Evolutionary conservation across 169 alveolate species (phyloP), one percentile per base, ranked within the genome.

Genomic region (Plasmodium gonderi): DNA sequence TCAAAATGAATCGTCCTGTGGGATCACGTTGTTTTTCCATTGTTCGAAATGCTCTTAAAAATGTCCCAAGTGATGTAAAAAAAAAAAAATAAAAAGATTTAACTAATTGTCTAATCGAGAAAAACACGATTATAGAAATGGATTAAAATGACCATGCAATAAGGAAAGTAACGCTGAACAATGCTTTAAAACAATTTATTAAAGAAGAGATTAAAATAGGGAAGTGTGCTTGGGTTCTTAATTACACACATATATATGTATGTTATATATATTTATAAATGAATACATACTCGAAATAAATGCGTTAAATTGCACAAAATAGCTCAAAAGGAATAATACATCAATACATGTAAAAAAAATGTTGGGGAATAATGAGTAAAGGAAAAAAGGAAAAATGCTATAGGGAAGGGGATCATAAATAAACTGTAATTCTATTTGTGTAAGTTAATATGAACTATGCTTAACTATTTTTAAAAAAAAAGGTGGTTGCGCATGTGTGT

Each of bases 1-100:
- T 36, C 44, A 67, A 26, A 6, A 64, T 12, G 60, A 89, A 89
- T 5, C 94, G 64, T 20, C 94, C 94, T 1, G 90, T 89, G 17
- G 49, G 9, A 29, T 89, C 90, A 20, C 81, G 54, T n/a, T 17
- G 20, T 17, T 26, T 29, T 4, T 31, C 8, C 89, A 78, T 78
- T 23, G 69, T 14, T 23, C 31, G 33, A 54, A 60, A 6, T 12
- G 17, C 5, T 2, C 72, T 2, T 7, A 60, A 17, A 17, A 12
- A 12, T 60, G 29, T 26, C 14, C 40, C 72, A 20, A 23, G 72
- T 36, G 72, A 20, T 60, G 36, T 60, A 1, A 36, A 8, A 60
- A n/a, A 36, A 60, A 60, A 20, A 60, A 60, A 60, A 60, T 14
- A 60, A 60, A 60, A 60, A 11, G 17, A 36, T 36, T 23, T 36